Percentiles rank a stretch among this genome's conserved stretches.
phyloP scores from a whole-genome alignment of 2,329 filamentous ascomycete genomes.

The Sporothrix luriei region DNA sequence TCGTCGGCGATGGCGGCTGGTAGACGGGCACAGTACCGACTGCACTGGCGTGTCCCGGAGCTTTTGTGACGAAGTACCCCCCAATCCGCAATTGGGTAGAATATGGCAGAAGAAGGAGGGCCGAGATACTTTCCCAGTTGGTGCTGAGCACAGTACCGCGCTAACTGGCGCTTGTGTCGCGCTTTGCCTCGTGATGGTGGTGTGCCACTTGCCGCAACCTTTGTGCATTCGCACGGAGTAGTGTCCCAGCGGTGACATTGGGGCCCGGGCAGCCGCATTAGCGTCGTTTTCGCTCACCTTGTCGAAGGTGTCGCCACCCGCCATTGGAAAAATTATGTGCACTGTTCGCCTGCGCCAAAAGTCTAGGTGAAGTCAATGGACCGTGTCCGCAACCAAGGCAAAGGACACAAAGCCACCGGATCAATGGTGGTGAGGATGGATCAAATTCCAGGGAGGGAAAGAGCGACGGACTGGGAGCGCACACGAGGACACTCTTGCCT shows the following conservation, averaged over 20 bases:
- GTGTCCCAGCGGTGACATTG: constrained; percentile 18
- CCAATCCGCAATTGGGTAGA: background rate
- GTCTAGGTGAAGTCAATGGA: constrained; percentile 2
- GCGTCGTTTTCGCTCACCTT: background rate
- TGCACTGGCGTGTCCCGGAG: background rate
- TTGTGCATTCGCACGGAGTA: constrained; percentile 19
- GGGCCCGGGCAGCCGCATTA: constrained; percentile 3
- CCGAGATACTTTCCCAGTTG: constrained; percentile 12
- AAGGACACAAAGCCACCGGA: background rate
- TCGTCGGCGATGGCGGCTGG: background rate
- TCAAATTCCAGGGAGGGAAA: background rate
- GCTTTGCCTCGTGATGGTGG: background rate
- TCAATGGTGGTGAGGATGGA: background rate
- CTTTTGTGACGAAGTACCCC: background rate
- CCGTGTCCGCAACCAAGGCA: constrained; percentile 18
- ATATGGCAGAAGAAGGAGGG: background rate
- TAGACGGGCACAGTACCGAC: background rate
- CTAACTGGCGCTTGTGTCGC: constrained; percentile 1
- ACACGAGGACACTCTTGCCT: too few species aligned
- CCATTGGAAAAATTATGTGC: background rate
- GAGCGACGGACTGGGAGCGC: background rate
- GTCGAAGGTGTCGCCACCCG: constrained; percentile 4
- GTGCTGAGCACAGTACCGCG: background rate
- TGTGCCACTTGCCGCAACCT: background rate
- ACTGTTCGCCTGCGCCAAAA: background rate